These are phyloP conservation scores for Lachancea sp. DNA, from an alignment of 805 yeast genomes.

Conservation along the genomic window DNA sequence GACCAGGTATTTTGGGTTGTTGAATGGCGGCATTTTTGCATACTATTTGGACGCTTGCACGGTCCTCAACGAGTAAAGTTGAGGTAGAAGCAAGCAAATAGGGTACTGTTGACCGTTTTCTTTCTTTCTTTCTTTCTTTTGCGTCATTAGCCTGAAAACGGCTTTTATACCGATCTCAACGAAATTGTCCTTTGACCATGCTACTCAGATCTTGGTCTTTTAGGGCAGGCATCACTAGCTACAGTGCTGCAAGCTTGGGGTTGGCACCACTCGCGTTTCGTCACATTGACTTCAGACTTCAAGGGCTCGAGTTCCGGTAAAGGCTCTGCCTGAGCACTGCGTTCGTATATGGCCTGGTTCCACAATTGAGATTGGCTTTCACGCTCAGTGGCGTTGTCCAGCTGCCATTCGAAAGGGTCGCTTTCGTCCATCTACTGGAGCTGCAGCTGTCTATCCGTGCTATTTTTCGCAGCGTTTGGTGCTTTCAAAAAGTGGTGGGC, in stretches of 20 bases:
- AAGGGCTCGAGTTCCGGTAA: slow-evolving; percentile 8
- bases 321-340: slow-evolving; percentile 6
- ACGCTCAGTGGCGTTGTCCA: not conserved
- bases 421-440: not conserved
- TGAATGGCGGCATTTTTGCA: no score
- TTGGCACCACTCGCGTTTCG: not conserved
- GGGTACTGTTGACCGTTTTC: no score
- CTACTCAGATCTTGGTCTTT: slow-evolving; percentile 1
- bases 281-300: not conserved
- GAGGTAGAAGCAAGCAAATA: no score
- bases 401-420: slow-evolving; percentile 12
- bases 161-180: no score
- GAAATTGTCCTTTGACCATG: no score
- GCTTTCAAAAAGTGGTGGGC: not conserved
- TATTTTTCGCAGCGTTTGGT: not conserved
- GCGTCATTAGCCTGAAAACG: no score
- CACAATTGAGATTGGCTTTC: not conserved
- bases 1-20: no score
- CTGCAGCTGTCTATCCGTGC: not conserved
- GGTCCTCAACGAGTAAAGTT: no score
- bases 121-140: no score
- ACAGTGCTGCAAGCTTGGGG: not conserved
- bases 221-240: not conserved
- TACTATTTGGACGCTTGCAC: no score
- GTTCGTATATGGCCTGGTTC: slow-evolving; percentile 5